Conservation (phyloP, 164 flowering plant genomes). For the grape (Vitis vinifera) region DNA sequence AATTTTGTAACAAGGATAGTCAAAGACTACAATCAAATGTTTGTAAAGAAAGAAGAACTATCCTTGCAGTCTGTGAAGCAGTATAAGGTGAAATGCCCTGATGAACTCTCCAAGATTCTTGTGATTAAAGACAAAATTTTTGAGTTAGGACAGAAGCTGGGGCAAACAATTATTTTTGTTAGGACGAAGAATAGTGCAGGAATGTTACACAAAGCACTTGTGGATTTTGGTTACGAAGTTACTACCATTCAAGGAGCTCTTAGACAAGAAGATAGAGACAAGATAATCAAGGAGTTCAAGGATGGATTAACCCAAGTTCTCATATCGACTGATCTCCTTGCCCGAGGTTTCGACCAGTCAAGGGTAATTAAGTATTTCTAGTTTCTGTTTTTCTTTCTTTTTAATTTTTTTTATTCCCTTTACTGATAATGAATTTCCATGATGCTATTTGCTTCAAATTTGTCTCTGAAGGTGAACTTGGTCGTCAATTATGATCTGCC, state of each 20-base stretch:
- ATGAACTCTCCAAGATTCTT: conserved; percentile 63
- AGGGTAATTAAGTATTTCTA: conserved; percentile 43
- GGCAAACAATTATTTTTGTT: conserved; percentile 92
- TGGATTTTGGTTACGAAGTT: conserved; percentile 63
- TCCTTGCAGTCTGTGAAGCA: conserved; percentile 86
- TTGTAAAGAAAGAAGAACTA: conserved; percentile 92
- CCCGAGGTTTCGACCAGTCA: conserved; percentile 95
- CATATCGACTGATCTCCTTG: conserved; percentile 90
- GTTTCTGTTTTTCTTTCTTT: background rate
- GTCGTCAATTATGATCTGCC: conserved; percentile 78
- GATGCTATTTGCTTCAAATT: background rate
- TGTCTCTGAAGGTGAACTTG: conserved; percentile 66
- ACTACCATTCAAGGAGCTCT: conserved; percentile 84
- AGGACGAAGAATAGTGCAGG: conserved; percentile 57
- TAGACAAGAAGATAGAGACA: conserved; percentile 68
- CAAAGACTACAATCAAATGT: conserved; percentile 73
- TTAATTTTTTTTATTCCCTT: background rate
- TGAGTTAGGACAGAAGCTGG: conserved; percentile 74
- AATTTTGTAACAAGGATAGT: conserved; percentile 67
- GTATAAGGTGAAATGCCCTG: conserved; percentile 81
- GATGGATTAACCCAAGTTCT: conserved; percentile 88
- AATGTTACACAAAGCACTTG: conserved; percentile 55
- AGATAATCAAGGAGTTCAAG: conserved; percentile 83
- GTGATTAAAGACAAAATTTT: conserved; percentile 74
- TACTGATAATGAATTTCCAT: background rate